A percentile compares a stretch with the other conserved stretches of the same genome.
Evolutionary conservation across 2,329 filamentous ascomycete species (phyloP).

Genomic region (Diaporthe aspalathi): DNA sequence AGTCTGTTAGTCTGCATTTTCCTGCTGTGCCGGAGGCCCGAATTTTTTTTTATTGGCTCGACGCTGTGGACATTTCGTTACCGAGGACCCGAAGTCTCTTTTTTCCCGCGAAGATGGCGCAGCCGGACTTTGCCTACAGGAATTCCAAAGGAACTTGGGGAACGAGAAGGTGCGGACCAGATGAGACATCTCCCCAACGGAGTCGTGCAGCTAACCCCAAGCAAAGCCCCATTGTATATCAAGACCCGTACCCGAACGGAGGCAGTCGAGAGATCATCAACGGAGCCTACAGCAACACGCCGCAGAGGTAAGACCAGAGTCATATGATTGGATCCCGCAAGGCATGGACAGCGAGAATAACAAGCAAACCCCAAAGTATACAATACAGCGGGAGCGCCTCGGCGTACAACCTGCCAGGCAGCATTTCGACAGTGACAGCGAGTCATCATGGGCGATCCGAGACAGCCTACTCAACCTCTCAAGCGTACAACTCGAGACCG

Average conservation of each 20-base stretch:
- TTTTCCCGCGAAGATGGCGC: constrained; percentile 54
- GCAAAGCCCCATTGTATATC: constrained; percentile 49
- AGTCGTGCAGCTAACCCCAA: constrained; percentile 36
- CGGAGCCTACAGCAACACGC: constrained; percentile 47
- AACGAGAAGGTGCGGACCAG: constrained; percentile 58
- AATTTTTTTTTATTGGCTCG: constrained; percentile 42
- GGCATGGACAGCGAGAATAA: constrained; percentile 43
- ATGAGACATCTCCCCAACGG: constrained; percentile 33
- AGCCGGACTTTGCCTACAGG: constrained; percentile 61
- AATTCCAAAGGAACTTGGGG: constrained; percentile 46
- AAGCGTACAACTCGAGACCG: constrained; percentile 57
- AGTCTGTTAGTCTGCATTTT: constrained; percentile 28
- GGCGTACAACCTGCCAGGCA: constrained; percentile 49
- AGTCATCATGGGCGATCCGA: constrained; percentile 48
- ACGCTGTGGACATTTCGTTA: constrained; percentile 47
- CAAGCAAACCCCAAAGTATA: constrained; percentile 52
- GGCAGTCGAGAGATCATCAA: constrained; percentile 50
- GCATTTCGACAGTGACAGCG: constrained; percentile 48
- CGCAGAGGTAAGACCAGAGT: constrained; percentile 52
- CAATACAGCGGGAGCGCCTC: constrained; percentile 53
- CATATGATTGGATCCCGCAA: constrained; percentile 31
- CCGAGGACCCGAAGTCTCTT: constrained; percentile 24
- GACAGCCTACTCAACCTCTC: constrained; percentile 52
- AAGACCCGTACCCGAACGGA: constrained; percentile 47
- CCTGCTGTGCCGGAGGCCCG: constrained; percentile 38